Conservation (phyloP, 768 basidiomycete genomes). For the Favolaschia claudopus region DNA sequence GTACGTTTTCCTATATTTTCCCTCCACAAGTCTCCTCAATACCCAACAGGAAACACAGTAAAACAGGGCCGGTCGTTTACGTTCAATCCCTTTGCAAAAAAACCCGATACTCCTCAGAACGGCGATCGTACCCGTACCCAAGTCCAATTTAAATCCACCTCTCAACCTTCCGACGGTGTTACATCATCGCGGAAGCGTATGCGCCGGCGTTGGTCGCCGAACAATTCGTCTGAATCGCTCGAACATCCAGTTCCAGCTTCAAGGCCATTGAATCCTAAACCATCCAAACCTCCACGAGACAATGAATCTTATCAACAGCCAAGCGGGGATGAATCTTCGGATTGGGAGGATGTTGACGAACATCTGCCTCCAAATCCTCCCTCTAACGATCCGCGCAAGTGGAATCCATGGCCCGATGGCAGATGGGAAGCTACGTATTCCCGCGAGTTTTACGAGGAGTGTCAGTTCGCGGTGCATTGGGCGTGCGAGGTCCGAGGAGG, state of each 20-base stretch:
- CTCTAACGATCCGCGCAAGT: neutral
- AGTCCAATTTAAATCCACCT: neutral
- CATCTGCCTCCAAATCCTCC: neutral
- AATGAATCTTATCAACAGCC: neutral
- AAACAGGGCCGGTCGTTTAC: too few relatives aligned
- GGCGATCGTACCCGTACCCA: neutral
- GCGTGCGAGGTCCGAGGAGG: conserved; percentile 23
- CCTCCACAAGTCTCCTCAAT: neutral
- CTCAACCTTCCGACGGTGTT: neutral
- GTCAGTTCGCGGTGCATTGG: conserved; percentile 30
- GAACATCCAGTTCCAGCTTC: neutral
- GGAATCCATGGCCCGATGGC: conserved; percentile 36
- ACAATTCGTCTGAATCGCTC: neutral
- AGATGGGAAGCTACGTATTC: conserved; percentile 16
- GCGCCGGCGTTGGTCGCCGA: neutral
- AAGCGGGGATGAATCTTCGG: neutral
- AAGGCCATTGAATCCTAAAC: neutral
- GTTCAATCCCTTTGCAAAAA: too few relatives aligned
- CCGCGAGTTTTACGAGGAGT: conserved; percentile 10
- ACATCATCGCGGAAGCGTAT: neutral
- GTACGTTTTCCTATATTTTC: neutral
- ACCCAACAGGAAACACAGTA: too few relatives aligned
- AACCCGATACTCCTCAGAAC: neutral
- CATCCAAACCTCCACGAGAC: neutral
- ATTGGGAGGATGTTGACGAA: neutral